Conservation (phyloP, 2,329 filamentous ascomycete genomes). For the Scorias spongiosa region DNA sequence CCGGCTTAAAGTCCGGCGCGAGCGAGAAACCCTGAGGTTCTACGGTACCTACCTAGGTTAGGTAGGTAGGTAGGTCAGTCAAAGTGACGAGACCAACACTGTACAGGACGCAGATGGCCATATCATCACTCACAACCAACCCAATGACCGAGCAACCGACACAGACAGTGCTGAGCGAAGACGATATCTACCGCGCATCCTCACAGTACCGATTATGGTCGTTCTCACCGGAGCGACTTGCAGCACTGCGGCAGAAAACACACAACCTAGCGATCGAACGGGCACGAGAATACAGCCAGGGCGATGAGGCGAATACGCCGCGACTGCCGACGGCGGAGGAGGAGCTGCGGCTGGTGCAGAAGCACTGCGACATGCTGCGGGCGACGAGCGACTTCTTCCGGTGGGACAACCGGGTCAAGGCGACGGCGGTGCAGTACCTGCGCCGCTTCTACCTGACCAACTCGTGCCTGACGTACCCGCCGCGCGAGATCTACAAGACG, state of each 20-base stretch:
- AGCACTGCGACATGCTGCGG: conserved; percentile 46
- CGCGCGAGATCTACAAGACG: conserved; percentile 74
- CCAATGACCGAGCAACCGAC: too few species aligned
- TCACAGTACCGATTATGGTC: conserved; percentile 91
- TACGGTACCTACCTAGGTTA: too few species aligned
- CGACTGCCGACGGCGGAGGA: conserved; percentile 49
- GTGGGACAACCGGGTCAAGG: conserved; percentile 46
- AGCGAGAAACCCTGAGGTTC: too few species aligned
- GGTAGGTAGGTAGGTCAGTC: too few species aligned
- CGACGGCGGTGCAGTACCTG: conserved; percentile 77
- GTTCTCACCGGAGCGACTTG: conserved; percentile 60
- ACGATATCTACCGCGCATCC: conserved; percentile 76
- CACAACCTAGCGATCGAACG: conserved; percentile 64
- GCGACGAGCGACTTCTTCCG: conserved; percentile 42
- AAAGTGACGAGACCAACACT: too few species aligned
- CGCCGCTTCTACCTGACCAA: conserved; percentile 93
- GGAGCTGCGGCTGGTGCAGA: conserved; percentile 65
- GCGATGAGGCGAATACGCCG: not conserved
- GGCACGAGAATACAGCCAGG: conserved; percentile 34
- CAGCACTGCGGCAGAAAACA: conserved; percentile 58
- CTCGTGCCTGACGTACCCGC: conserved; percentile 91
- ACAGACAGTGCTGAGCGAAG: conserved; percentile 50
- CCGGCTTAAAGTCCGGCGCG: too few species aligned
- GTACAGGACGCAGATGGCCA: too few species aligned
- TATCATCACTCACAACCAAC: too few species aligned